Percentiles rank a stretch among this genome's conserved stretches.
Conservation (phyloP, 371 early-diverging fungal species). For the Umbelopsis sp. region DNA sequence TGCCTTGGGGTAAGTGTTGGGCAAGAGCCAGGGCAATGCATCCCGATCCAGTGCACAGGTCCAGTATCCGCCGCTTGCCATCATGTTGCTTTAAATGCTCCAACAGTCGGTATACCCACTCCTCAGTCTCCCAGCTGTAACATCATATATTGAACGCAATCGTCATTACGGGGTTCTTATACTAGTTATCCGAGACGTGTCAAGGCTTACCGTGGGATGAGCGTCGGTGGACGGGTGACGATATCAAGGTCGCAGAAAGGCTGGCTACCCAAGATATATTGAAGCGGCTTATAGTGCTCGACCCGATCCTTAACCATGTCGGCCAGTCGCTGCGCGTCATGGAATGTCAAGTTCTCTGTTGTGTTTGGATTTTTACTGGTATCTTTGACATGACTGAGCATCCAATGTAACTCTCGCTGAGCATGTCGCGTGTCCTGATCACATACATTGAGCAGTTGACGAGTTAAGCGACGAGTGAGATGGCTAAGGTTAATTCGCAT, state of each 20-base stretch:
- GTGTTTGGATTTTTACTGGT: background rate
- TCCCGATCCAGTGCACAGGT: conserved; percentile 88
- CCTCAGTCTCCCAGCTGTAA: conserved; percentile 89
- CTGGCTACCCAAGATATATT: conserved; percentile 86
- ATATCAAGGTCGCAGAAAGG: conserved; percentile 84
- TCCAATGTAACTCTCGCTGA: conserved; percentile 14
- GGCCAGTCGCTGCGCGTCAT: background rate
- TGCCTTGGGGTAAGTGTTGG: conserved; percentile 48
- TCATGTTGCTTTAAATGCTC: conserved; percentile 35
- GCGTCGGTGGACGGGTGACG: conserved; percentile 68
- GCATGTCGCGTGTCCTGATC: background rate
- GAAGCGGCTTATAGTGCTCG: conserved; percentile 72
- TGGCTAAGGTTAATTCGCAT: conserved; percentile 5
- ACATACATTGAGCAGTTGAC: background rate
- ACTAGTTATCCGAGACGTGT: background rate
- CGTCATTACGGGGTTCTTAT: background rate
- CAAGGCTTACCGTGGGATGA: conserved; percentile 77
- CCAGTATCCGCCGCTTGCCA: conserved; percentile 67
- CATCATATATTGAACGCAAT: background rate
- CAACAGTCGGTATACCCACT: conserved; percentile 75
- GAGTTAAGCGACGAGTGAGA: background rate
- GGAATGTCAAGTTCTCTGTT: background rate
- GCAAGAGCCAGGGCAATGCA: conserved; percentile 86
- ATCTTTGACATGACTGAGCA: background rate
- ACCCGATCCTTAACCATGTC: conserved; percentile 52